phyloP scores from a whole-genome alignment of 2,329 filamentous ascomycete genomes.

The Exophiala aquamarina region DNA sequence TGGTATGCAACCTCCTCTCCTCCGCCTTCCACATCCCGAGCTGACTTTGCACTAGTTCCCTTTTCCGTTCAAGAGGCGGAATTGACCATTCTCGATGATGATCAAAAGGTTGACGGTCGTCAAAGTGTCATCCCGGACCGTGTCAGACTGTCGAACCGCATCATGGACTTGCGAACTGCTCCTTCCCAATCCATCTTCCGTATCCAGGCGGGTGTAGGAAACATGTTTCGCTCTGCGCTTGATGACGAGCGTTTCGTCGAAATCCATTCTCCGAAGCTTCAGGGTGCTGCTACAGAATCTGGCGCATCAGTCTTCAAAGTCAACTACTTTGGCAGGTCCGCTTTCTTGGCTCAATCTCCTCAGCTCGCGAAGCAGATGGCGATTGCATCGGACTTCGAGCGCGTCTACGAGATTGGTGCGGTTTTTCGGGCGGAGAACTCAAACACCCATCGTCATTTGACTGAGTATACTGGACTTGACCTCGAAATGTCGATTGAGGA shows the following conservation, averaged over 20 bases:
- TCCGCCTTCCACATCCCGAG: neutral
- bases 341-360: constrained; percentile 87
- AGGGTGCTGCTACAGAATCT: constrained; percentile 85
- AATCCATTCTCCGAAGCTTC: constrained; percentile 90
- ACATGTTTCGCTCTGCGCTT: constrained; percentile 74
- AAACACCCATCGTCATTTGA: constrained; percentile 91
- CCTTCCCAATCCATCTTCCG: constrained; percentile 86
- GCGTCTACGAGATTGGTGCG: constrained; percentile 84
- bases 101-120: constrained; percentile 55
- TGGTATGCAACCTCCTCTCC: constrained; percentile 16
- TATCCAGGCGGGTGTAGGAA: constrained; percentile 76
- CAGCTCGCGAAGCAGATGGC: constrained; percentile 92
- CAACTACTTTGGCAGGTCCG: constrained; percentile 84
- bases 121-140: constrained; percentile 67
- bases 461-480: constrained; percentile 91
- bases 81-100: constrained; percentile 56
- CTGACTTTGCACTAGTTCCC: constrained; percentile 44
- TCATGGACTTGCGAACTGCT: constrained; percentile 82
- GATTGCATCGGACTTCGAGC: constrained; percentile 83
- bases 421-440: constrained; percentile 95
- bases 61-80: constrained; percentile 72
- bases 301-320: constrained; percentile 89
- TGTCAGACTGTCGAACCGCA: constrained; percentile 73
- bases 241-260: constrained; percentile 80
- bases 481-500: constrained; percentile 88